Percentiles rank a stretch among this genome's conserved stretches.
These are phyloP conservation scores for Tylopilus sp. DNA, from an alignment of 1,284 basidiomycete species.

Conservation along the genomic window DNA sequence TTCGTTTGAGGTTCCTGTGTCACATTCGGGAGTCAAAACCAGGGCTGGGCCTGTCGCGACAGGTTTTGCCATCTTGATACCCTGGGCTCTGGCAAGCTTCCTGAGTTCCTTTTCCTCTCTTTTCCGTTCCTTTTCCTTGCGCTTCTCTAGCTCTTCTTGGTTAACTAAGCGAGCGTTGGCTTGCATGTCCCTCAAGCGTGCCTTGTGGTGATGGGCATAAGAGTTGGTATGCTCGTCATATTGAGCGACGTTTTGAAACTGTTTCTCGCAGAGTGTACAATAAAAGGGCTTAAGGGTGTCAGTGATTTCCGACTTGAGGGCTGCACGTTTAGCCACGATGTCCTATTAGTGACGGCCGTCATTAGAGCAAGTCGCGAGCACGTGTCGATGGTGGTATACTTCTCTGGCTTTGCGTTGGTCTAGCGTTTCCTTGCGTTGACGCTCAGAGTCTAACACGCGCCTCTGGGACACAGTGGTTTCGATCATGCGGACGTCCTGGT, in stretches of 20 bases:
- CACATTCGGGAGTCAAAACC: constrained; percentile 22
- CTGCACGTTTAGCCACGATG: constrained; percentile 60
- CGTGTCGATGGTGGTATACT: constrained; percentile 39
- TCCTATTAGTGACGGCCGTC: constrained; percentile 45
- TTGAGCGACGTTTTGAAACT: constrained; percentile 77
- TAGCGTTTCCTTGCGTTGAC: constrained; percentile 73
- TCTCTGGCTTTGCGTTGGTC: constrained; percentile 70
- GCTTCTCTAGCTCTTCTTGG: constrained; percentile 63
- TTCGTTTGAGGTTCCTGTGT: constrained; percentile 30
- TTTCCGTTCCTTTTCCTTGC: constrained; percentile 79
- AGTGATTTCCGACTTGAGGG: constrained; percentile 64
- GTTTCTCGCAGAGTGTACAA: constrained; percentile 78
- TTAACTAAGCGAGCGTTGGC: constrained; percentile 57
- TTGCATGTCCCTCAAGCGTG: constrained; percentile 75
- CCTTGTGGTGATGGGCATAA: constrained; percentile 80
- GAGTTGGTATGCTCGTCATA: constrained; percentile 85
- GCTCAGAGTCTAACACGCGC: constrained; percentile 72
- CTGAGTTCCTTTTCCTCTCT: constrained; percentile 78
- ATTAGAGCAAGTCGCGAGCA: constrained; percentile 6
- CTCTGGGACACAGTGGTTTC: constrained; percentile 80
- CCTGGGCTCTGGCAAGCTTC: constrained; percentile 75
- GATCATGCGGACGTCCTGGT: constrained; percentile 75
- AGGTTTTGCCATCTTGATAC: constrained; percentile 66
- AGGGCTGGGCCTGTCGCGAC: constrained; percentile 21
- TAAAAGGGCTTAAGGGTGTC: constrained; percentile 71